A percentile compares a stretch with the other conserved stretches of the same genome.
phyloP scores from a whole-genome alignment of 2,329 filamentous ascomycete genomes.

The Trichophaea hybrida region DNA sequence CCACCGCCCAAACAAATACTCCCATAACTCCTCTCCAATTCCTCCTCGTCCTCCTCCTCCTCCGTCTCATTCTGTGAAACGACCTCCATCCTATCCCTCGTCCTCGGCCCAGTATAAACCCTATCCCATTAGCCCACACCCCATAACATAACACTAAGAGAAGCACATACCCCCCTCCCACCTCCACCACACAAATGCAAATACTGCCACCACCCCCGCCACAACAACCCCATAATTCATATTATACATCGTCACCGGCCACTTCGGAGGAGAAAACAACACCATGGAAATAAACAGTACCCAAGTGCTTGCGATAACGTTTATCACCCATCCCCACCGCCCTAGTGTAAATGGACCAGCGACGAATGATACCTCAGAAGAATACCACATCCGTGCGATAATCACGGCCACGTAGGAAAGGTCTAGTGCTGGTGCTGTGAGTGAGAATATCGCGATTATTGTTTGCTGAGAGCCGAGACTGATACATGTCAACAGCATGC shows the following conservation, averaged over 20 bases:
- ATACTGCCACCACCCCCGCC: conserved; percentile 35
- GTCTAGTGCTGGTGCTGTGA: conserved; percentile 40
- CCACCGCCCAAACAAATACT: background rate
- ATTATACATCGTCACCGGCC: conserved; percentile 37
- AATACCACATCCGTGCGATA: conserved; percentile 41
- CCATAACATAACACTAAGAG: background rate
- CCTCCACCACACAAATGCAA: conserved; percentile 39
- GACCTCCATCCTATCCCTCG: conserved; percentile 38
- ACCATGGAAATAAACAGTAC: conserved; percentile 48
- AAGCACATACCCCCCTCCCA: conserved; percentile 22
- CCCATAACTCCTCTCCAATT: background rate
- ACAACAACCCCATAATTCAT: conserved; percentile 41
- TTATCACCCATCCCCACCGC: conserved; percentile 41
- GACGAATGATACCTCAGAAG: conserved; percentile 39
- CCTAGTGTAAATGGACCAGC: conserved; percentile 46
- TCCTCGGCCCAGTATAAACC: conserved; percentile 45
- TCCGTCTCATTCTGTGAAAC: conserved; percentile 26
- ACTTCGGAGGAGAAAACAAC: conserved; percentile 40
- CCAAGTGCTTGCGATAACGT: conserved; percentile 45
- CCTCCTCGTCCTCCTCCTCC: background rate
- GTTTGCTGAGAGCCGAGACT: conserved; percentile 39
- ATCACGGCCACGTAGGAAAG: conserved; percentile 47
- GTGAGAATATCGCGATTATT: conserved; percentile 40
- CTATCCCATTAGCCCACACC: conserved; percentile 28
- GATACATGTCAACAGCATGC: conserved; percentile 39